phyloP scores from a whole-genome alignment of 2,329 filamentous ascomycete genomes.

The Graphiopsis chlorocephala region DNA sequence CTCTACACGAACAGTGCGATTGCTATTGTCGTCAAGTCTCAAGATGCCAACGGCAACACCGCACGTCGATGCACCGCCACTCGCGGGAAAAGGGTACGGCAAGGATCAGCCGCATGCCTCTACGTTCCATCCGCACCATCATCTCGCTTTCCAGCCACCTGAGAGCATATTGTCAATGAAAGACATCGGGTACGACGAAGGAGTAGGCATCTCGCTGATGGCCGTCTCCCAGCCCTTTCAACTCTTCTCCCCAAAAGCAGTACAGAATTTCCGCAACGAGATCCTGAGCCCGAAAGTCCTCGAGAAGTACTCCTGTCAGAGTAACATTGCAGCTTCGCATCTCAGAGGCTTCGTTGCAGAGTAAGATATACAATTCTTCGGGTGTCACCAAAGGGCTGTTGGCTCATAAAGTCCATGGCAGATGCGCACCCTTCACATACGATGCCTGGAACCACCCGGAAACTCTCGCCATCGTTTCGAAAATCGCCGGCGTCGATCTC shows the following conservation, averaged over 20 bases:
- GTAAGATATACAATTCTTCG: neutral
- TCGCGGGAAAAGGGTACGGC: neutral
- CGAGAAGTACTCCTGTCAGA: conserved; percentile 56
- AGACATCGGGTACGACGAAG: conserved; percentile 56
- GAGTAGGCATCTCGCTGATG: conserved; percentile 58
- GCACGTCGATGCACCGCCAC: neutral
- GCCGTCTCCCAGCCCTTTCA: conserved; percentile 65
- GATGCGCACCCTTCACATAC: conserved; percentile 63
- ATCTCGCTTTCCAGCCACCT: conserved; percentile 54
- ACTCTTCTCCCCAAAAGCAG: conserved; percentile 60
- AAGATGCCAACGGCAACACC: neutral
- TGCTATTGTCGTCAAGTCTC: too few relatives aligned
- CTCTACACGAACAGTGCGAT: neutral
- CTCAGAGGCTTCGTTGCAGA: conserved; percentile 52
- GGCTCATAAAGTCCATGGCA: neutral
- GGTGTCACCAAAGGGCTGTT: neutral
- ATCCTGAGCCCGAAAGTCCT: conserved; percentile 58
- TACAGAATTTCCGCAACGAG: conserved; percentile 61
- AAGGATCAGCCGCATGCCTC: neutral
- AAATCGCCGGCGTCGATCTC: conserved; percentile 58
- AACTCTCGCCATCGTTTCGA: conserved; percentile 53
- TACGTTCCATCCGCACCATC: conserved; percentile 54
- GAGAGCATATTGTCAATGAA: conserved; percentile 58
- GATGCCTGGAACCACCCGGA: conserved; percentile 59
- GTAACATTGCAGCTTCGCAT: conserved; percentile 57